Base-by-base conservation (phyloP, 2,329 filamentous ascomycete genomes). In the Colletotrichum gigasporum region DNA sequence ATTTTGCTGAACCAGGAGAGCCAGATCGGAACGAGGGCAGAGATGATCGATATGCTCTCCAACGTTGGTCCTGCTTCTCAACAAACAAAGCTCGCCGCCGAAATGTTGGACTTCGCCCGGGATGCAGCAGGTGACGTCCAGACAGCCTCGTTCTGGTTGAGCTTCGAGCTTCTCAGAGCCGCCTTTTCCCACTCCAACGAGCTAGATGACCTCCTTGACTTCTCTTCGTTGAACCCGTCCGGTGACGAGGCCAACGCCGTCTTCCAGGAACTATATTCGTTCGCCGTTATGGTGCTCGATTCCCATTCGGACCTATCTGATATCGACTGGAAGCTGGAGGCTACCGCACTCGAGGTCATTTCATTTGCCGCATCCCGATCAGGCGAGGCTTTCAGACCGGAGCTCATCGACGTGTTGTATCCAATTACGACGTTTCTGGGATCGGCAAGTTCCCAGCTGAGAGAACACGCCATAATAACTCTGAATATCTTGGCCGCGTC, bases 341-440 rank as follows among this genome's bases (percentile, higher is more conserved):
- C 93, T 2, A 84, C 97, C 32, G 91, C 94, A 1, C 79, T 99
- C 2, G 95, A 98, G 74, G 86, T 91, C 2, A 83, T 94, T 6
- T 90, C 94, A 0, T 86, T 95, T 58, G 90, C 93, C 66, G 92
- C 95, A 3, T 82, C 85, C 24, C 87, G 87, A 16, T 81, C 91
- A 35, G 85, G 87, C 18, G 74, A 84, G 53, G 85, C 87, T 0
- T 99, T 97, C 75, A 88, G 91, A 3, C 86, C 89, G 3, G 95
- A 98, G 73, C 84, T 99, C 9, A 93, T 97, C 52, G 96, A 99
- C 70, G 89, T 94, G 0, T 80, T 99, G 11, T 99, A 97, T 74
- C 94, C 96, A 0, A 84, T 97, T n/a, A 86, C 96, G 0, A 92
- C 96, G n/a, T 87, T 94, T 52, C 81, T 99, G 14, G 94, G 93